Conservation (phyloP, 73 alveolate genomes). For the Paramecium biaurelia region DNA sequence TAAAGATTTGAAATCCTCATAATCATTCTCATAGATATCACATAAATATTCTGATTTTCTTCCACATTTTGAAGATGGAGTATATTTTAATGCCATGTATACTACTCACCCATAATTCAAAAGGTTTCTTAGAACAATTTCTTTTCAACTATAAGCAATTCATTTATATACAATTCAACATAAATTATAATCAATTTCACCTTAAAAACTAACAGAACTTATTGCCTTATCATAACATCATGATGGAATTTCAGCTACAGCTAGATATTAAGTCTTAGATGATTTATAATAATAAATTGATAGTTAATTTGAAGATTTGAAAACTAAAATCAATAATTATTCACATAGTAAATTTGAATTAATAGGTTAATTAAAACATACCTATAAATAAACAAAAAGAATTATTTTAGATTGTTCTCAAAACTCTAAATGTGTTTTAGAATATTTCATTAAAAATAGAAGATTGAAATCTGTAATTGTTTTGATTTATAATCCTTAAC, state of each 20-base stretch:
- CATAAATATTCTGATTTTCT: background rate
- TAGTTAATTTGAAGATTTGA: background rate
- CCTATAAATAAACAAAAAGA: background rate
- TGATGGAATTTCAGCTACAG: background rate
- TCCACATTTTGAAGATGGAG: conserved; percentile 28
- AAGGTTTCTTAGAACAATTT: background rate
- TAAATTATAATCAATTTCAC: background rate
- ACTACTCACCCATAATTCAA: background rate
- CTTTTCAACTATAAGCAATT: background rate
- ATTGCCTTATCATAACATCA: conserved; percentile 12
- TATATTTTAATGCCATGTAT: background rate
- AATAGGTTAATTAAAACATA: background rate
- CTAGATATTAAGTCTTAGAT: background rate
- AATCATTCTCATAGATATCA: background rate
- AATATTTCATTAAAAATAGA: background rate
- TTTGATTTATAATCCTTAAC: background rate
- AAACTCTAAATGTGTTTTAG: background rate
- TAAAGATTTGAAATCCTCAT: background rate
- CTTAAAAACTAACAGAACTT: background rate
- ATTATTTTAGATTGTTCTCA: conserved; percentile 4
- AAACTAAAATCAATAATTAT: background rate
- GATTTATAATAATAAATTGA: background rate
- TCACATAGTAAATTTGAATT: background rate
- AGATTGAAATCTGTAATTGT: background rate
- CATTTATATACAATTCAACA: background rate